Evolutionary conservation across 2,329 filamentous ascomycete species (phyloP).

Genomic region (Pseudogymnoascus sp.): DNA sequence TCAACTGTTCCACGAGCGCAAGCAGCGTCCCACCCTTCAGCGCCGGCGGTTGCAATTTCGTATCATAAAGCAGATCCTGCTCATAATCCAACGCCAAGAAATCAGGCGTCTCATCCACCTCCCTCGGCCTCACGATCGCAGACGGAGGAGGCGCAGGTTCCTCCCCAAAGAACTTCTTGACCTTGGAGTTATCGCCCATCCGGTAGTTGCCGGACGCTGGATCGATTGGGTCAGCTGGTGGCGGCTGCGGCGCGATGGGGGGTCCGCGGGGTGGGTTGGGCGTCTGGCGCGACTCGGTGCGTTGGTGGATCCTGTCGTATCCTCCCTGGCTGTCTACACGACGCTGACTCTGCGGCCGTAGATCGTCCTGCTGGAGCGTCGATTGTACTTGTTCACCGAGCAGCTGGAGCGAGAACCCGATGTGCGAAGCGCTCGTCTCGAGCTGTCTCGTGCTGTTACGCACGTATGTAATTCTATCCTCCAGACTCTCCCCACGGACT

Average conservation of each 20-base stretch:
- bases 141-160: slow-evolving; percentile 38
- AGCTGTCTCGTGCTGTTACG: slow-evolving; percentile 68
- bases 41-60: slow-evolving; percentile 63
- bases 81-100: slow-evolving; percentile 83
- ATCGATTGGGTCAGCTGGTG: slow-evolving; percentile 24
- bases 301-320: slow-evolving; percentile 45
- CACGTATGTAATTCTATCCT: slow-evolving; percentile 76
- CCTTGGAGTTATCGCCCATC: slow-evolving; percentile 54
- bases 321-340: slow-evolving; percentile 47
- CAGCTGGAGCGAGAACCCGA: slow-evolving; percentile 79
- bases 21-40: slow-evolving; percentile 84
- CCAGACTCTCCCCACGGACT: slow-evolving; percentile 78
- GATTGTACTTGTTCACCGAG: slow-evolving; percentile 71
- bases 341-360: slow-evolving; percentile 43
- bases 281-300: slow-evolving; percentile 43
- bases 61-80: slow-evolving; percentile 81
- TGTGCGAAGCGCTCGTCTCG: slow-evolving; percentile 77
- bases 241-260: slow-evolving; percentile 18
- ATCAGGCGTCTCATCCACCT: slow-evolving; percentile 65
- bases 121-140: slow-evolving; percentile 24
- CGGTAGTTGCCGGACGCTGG: slow-evolving; percentile 41
- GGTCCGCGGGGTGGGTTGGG: slow-evolving; percentile 27
- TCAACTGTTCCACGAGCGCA: slow-evolving; percentile 88
- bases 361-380: slow-evolving; percentile 37
- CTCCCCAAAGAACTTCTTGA: slow-evolving; percentile 58